Percentiles rank a stretch among this genome's conserved stretches.
Conservation (phyloP, 495 filamentous ascomycete genomes). For the Aspergillus sparsus region DNA sequence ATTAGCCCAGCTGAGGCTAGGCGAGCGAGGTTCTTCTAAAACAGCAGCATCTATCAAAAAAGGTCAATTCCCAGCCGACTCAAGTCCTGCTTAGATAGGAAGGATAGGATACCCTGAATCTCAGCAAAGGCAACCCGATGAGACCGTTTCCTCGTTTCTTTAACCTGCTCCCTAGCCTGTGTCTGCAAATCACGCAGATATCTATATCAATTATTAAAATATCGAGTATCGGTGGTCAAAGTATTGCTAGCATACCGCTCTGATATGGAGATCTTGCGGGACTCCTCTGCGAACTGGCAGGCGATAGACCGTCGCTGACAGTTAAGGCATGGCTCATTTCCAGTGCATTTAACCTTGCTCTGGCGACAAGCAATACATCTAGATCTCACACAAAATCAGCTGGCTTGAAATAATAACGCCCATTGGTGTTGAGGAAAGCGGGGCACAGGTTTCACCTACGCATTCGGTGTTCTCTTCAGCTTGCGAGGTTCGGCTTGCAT, state of each 20-base stretch:
- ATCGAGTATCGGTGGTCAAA: background rate
- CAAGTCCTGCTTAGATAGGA: no score
- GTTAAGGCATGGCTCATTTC: conserved; percentile 33
- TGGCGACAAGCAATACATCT: conserved; percentile 38
- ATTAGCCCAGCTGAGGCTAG: conserved; percentile 6
- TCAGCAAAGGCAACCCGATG: background rate
- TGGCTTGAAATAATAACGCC: background rate
- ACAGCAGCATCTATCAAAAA: background rate
- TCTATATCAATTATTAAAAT: conserved; percentile 6
- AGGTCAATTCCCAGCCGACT: no score
- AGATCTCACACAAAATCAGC: background rate
- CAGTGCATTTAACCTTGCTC: conserved; percentile 44
- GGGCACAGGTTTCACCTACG: conserved; percentile 12
- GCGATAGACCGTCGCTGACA: conserved; percentile 26
- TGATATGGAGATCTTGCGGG: conserved; percentile 25
- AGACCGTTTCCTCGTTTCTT: background rate
- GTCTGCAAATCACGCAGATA: conserved; percentile 23
- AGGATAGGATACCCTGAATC: background rate
- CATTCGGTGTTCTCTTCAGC: conserved; percentile 20
- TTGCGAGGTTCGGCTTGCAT: conserved; percentile 16
- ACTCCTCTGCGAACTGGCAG: conserved; percentile 29
- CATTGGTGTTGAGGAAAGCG: no score
- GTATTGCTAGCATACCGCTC: conserved; percentile 28
- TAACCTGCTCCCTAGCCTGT: background rate
- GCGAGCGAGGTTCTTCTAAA: background rate